Evolutionary conservation across 768 basidiomycete genomes (phyloP), one percentile per base, ranked within the genome.

Genomic region (Mycena polygramma): DNA sequence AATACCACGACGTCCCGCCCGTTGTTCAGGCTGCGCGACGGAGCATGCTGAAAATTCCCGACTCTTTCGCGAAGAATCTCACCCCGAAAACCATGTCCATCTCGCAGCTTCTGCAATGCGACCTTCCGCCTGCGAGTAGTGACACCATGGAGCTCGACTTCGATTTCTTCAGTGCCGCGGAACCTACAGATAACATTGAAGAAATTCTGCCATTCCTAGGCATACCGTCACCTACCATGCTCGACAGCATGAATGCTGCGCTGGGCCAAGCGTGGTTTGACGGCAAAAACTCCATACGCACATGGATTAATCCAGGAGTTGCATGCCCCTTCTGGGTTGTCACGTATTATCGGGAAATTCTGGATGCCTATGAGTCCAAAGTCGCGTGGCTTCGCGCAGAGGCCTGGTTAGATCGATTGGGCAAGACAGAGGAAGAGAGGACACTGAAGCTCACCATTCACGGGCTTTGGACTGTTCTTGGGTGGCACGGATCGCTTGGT

Each of bases 201-300:
- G 15, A 37, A 1, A 8, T 61, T 13, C 48, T 61, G 3, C 45
- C 30, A 35, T 60, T 48, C 26, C 30, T 60, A 17, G 58, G 24
- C 7, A 14, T 61, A 26, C 60, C 60, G 10, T 36, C 48, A 11
- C 48, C 30, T 39, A n/a, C 60, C 35, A 51, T 39, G 35, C n/a
- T 61, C 20, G 35, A 49, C 1, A 37, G 4, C 3, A 61, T 61
- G 46, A 13, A 30, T 11, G 17, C 22, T 9, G n/a, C 5, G 3
- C 26, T 65, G 15, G 43, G 45, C 7, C 63, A 55, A 20, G 63
- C 63, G 43, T 64, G 63, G 51, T 54, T 54, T 46, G 53, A 64
- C 24, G 53, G 63, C 30, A 46, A 48, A 14, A 66, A 58, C 22
- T 66, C 57, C 22, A 19, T 66, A 13, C 65, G 57, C 10, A 58